A percentile compares a stretch with the other conserved stretches of the same genome.
These are phyloP conservation scores for Davidsoniella australis DNA, from an alignment of 2,329 filamentous ascomycete species.

Conservation along the genomic window DNA sequence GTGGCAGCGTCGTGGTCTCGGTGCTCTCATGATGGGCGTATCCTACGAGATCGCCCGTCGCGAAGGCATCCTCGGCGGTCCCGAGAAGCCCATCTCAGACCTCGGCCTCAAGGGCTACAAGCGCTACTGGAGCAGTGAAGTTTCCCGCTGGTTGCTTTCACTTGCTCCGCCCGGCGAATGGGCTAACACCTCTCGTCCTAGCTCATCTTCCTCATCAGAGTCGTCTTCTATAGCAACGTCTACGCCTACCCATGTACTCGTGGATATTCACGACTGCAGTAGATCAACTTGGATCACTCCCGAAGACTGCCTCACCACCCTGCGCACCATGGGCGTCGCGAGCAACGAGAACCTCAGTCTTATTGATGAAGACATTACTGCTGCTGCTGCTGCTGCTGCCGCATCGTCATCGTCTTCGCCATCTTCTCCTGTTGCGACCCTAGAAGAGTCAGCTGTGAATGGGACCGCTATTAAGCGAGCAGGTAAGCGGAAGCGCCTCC, in stretches of 20 bases:
- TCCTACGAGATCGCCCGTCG: slow-evolving; percentile 81
- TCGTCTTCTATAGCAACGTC: slow-evolving; percentile 13
- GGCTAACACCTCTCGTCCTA: slow-evolving; percentile 14
- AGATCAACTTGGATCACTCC: slow-evolving; percentile 64
- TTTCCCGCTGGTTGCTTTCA: slow-evolving; percentile 49
- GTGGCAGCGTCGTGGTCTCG: slow-evolving; percentile 81
- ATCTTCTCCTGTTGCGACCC: neutral
- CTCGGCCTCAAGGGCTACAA: slow-evolving; percentile 69
- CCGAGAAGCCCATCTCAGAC: slow-evolving; percentile 83
- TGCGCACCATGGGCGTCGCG: slow-evolving; percentile 65
- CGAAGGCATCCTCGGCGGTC: slow-evolving; percentile 72
- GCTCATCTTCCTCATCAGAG: slow-evolving; percentile 13
- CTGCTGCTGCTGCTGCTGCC: too few relatives aligned
- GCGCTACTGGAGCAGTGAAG: slow-evolving; percentile 72
- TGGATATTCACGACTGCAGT: slow-evolving; percentile 56
- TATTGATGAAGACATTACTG: too few relatives aligned
- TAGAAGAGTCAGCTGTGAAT: slow-evolving; percentile 7
- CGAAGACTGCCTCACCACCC: slow-evolving; percentile 64
- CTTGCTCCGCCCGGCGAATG: slow-evolving; percentile 18
- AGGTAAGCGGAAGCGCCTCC: neutral
- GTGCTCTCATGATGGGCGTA: slow-evolving; percentile 75
- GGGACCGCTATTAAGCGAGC: neutral
- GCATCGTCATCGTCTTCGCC: too few relatives aligned
- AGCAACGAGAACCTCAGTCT: slow-evolving; percentile 30
- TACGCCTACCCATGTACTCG: slow-evolving; percentile 26